phyloP scores from a whole-genome alignment of 2,329 filamentous ascomycete genomes.

The Penicillium fuscoglaucum region DNA sequence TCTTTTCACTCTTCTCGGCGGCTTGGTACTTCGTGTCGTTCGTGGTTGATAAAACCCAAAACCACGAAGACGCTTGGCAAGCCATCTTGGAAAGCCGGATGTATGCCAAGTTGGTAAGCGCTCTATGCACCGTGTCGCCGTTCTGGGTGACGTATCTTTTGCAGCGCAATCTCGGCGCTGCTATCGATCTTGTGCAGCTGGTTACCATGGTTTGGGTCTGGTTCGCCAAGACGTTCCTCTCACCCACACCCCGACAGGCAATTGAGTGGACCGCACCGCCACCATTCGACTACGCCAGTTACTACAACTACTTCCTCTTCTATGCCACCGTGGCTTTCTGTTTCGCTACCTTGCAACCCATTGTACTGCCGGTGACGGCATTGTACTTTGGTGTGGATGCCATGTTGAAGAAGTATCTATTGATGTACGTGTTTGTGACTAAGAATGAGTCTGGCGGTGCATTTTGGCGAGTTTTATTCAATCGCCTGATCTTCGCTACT shows the following conservation, averaged over 20 bases:
- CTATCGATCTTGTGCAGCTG: conserved; percentile 89
- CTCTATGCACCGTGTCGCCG: conserved; percentile 76
- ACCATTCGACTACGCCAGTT: conserved; percentile 89
- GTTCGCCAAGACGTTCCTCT: conserved; percentile 78
- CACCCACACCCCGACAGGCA: conserved; percentile 83
- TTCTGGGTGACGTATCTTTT: conserved; percentile 96
- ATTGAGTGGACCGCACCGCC: conserved; percentile 93
- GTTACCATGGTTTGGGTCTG: conserved; percentile 83
- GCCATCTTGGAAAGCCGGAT: conserved; percentile 66
- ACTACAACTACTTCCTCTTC: conserved; percentile 98
- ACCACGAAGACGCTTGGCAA: conserved; percentile 64
- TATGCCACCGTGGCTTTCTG: conserved; percentile 87
- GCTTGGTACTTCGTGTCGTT: conserved; percentile 71
- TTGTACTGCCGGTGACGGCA: conserved; percentile 81
- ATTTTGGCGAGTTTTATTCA: conserved; percentile 90
- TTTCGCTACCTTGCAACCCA: conserved; percentile 80
- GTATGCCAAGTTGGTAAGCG: conserved; percentile 64
- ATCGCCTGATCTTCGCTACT: conserved; percentile 81
- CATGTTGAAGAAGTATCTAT: conserved; percentile 89
- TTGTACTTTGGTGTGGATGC: conserved; percentile 87
- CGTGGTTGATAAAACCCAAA: conserved; percentile 61
- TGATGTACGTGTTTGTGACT: conserved; percentile 93
- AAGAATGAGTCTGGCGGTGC: conserved; percentile 94
- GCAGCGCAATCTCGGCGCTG: conserved; percentile 87
- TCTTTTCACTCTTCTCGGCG: conserved; percentile 89